Percentiles rank a stretch among this genome's conserved stretches.
phyloP scores from a whole-genome alignment of 345 rosid genomes.

The Euclidium syriacum region DNA sequence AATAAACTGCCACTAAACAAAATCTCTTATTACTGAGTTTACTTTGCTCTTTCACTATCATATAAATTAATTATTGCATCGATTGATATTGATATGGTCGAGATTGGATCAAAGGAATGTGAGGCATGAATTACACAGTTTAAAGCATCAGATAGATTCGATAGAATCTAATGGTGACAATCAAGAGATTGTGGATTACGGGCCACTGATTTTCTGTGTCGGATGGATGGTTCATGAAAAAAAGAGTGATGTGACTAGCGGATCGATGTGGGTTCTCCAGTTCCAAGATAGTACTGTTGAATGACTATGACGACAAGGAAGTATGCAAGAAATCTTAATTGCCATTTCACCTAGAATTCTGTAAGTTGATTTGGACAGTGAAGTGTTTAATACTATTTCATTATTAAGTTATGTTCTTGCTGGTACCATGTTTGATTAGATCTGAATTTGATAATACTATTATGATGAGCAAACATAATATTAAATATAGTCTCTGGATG shows the following conservation, averaged over 20 bases:
- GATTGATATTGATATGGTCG: not conserved
- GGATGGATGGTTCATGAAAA: not conserved
- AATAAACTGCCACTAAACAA: not conserved
- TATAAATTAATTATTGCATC: not conserved
- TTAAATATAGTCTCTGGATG: too few species aligned
- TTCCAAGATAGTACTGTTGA: not conserved
- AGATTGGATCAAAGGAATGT: not conserved
- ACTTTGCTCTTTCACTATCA: not conserved
- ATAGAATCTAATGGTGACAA: not conserved
- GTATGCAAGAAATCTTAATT: slow-evolving; percentile 1
- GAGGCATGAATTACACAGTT: not conserved
- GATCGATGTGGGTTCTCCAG: not conserved
- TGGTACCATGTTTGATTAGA: too few species aligned
- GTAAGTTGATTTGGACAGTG: not conserved
- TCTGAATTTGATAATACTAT: too few species aligned
- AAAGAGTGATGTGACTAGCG: not conserved
- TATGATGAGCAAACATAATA: too few species aligned
- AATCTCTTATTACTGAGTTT: not conserved
- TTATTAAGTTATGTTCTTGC: too few species aligned
- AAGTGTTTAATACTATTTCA: not conserved
- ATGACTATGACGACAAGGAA: not conserved
- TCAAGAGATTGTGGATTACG: not conserved
- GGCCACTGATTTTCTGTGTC: not conserved
- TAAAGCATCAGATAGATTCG: not conserved
- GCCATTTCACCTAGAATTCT: too few species aligned